These are phyloP conservation scores for Phytopythium montanum DNA, from an alignment of 352 stramenopile genomes.

Conservation along the genomic window DNA sequence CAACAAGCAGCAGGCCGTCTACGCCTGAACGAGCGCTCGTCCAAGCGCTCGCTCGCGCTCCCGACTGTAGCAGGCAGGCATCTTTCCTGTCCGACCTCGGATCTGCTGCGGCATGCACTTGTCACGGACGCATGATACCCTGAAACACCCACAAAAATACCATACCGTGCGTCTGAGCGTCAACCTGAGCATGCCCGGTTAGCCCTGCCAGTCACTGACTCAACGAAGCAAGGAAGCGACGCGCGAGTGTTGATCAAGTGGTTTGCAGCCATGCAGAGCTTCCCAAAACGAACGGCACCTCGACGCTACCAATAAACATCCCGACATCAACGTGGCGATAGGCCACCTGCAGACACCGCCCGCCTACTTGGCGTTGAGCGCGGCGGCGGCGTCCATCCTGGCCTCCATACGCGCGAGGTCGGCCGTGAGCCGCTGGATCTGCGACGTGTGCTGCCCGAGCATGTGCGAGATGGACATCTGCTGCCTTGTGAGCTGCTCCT, in stretches of 20 bases:
- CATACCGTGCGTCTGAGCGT: too few species aligned
- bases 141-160: background rate
- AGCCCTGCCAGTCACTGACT: too few species aligned
- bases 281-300: slow-evolving; percentile 1
- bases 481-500: slow-evolving; percentile 76
- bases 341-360: too few species aligned
- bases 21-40: slow-evolving; percentile 54
- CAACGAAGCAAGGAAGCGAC: too few species aligned
- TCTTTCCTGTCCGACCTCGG: background rate
- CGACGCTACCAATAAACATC: slow-evolving; percentile 2
- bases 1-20: slow-evolving; percentile 77
- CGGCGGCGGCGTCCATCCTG: slow-evolving; percentile 48
- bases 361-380: slow-evolving; percentile 18
- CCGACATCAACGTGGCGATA: background rate
- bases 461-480: slow-evolving; percentile 67
- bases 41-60: background rate
- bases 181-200: too few species aligned
- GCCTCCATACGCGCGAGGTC: slow-evolving; percentile 77
- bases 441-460: slow-evolving; percentile 57
- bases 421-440: slow-evolving; percentile 75
- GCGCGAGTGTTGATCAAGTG: too few species aligned
- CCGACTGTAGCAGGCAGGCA: background rate
- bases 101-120: background rate
- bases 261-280: background rate
- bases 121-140: background rate